A percentile compares a stretch with the other conserved stretches of the same genome.
Evolutionary conservation across 345 rosid species (phyloP).

Genomic region (Eucalyptus shirleyi): DNA sequence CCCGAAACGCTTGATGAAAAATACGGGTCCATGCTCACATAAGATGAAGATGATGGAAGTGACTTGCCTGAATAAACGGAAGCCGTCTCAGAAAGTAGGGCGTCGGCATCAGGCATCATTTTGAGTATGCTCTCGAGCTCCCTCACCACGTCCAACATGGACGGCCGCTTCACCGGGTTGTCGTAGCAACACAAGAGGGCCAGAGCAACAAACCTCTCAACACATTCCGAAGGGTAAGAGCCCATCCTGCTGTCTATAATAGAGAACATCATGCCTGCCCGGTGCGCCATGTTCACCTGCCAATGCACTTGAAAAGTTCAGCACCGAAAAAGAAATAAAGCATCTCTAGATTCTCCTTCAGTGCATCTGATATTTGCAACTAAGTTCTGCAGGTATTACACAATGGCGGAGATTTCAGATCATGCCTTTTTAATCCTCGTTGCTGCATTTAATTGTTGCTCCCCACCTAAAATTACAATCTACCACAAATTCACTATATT

Average conservation of each 20-base stretch:
- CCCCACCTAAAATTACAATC: background rate
- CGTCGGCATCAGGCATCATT: conserved; percentile 31
- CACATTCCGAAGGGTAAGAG: conserved; percentile 57
- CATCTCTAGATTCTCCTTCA: background rate
- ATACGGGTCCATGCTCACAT: conserved; percentile 8
- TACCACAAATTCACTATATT: background rate
- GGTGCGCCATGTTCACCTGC: conserved; percentile 49
- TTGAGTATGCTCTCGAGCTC: conserved; percentile 58
- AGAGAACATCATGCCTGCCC: conserved; percentile 46
- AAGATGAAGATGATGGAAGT: conserved; percentile 20
- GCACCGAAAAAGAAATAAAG: background rate
- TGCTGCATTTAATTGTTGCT: background rate
- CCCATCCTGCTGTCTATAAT: conserved; percentile 75
- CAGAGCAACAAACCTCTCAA: conserved; percentile 40
- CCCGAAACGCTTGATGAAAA: conserved; percentile 28
- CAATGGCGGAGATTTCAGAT: background rate
- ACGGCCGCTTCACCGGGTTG: conserved; percentile 54
- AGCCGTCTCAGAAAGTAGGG: conserved; percentile 7
- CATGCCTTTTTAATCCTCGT: background rate
- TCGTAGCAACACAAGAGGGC: conserved; percentile 66
- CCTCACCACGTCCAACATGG: conserved; percentile 58
- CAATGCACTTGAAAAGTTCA: background rate
- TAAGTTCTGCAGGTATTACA: background rate
- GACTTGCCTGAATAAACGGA: conserved; percentile 9
- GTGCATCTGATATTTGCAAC: background rate